These are phyloP conservation scores for Chlorella sp. DNA, from an alignment of 139 green algal genomes.

Conservation along the genomic window DNA sequence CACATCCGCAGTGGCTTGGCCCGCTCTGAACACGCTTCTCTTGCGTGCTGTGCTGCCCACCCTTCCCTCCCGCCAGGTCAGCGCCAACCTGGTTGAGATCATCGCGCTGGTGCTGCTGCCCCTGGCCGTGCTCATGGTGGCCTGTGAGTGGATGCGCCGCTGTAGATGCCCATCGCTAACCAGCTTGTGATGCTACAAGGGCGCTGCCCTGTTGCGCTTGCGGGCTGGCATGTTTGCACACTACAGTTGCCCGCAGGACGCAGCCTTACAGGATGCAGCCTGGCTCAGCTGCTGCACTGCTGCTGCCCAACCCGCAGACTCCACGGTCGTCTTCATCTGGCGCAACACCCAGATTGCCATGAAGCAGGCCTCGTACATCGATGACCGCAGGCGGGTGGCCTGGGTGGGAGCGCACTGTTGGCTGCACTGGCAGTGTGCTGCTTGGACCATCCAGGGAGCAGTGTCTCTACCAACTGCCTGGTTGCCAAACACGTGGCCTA, in stretches of 20 bases:
- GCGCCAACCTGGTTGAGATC: constrained; percentile 69
- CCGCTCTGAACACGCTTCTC: too few relatives aligned
- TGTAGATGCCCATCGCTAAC: too few relatives aligned
- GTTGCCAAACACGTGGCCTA: too few relatives aligned
- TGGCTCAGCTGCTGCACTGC: too few relatives aligned
- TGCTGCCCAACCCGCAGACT: constrained; percentile 38
- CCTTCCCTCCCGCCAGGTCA: background rate
- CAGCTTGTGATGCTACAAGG: too few relatives aligned
- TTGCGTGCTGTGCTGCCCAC: too few relatives aligned
- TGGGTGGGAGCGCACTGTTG: background rate
- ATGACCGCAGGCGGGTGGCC: constrained; percentile 63
- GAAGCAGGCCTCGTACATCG: constrained; percentile 81
- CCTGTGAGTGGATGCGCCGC: constrained; percentile 34
- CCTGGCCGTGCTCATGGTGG: constrained; percentile 78
- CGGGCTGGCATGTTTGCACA: too few relatives aligned
- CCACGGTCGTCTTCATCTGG: constrained; percentile 81
- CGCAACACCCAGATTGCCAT: constrained; percentile 73
- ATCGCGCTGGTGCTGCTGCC: constrained; percentile 91
- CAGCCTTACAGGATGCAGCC: too few relatives aligned
- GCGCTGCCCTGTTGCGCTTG: too few relatives aligned
- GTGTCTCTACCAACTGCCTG: too few relatives aligned
- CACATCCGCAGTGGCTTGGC: too few relatives aligned
- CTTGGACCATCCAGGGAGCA: background rate
- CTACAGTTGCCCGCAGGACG: too few relatives aligned
- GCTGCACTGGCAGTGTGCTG: background rate